phyloP scores from a whole-genome alignment of 441 rosid genomes.

The Pelargonium fulgidum region DNA sequence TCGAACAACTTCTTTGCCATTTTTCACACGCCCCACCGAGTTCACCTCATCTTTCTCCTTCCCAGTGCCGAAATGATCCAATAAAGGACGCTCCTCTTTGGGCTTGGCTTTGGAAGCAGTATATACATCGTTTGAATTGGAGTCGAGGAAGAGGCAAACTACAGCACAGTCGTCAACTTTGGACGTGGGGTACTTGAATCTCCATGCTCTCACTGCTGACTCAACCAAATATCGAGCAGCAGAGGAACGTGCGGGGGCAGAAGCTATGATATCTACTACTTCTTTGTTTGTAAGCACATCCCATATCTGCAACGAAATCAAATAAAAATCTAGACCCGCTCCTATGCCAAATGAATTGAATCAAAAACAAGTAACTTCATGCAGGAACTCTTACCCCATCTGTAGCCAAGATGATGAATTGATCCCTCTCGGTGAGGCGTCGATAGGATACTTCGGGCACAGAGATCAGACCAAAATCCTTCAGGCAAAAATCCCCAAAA shows the following conservation, averaged over 20 bases:
- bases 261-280: conserved; percentile 76
- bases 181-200: conserved; percentile 78
- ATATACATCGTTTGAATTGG: conserved; percentile 32
- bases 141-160: conserved; percentile 77
- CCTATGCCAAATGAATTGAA: conserved; percentile 1
- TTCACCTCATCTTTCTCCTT: conserved; percentile 28
- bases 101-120: conserved; percentile 42
- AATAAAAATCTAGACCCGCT: not conserved
- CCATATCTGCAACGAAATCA: conserved; percentile 53
- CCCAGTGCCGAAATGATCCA: conserved; percentile 24
- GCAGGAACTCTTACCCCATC: conserved; percentile 58
- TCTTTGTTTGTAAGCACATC: conserved; percentile 86
- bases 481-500: conserved; percentile 94
- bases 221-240: conserved; percentile 81
- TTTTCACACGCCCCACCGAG: conserved; percentile 31
- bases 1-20: conserved; percentile 31
- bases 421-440: conserved; percentile 58
- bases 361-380: not conserved
- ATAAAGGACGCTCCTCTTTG: conserved; percentile 32
- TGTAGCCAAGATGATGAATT: conserved; percentile 80
- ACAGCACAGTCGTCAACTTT: conserved; percentile 93
- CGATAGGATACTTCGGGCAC: conserved; percentile 71
- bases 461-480: conserved; percentile 85
- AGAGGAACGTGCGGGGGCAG: conserved; percentile 51
- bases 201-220: conserved; percentile 81